phyloP scores from a whole-genome alignment of 169 alveolate genomes.

The Perkinsus olseni region DNA sequence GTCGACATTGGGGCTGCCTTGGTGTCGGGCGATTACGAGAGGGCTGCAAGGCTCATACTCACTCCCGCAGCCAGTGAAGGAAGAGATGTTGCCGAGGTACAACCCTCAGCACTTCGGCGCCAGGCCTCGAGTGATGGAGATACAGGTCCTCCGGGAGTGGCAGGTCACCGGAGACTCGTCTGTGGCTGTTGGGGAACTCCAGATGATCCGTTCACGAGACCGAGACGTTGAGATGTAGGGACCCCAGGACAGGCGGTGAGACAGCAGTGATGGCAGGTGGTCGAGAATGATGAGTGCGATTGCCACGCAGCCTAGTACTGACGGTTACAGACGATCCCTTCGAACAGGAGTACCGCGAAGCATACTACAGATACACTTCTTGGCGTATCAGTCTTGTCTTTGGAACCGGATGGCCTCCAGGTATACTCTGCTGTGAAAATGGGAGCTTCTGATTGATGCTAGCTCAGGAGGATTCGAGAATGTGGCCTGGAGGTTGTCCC shows the following conservation, averaged over 20 bases:
- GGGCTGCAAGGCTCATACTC: not conserved
- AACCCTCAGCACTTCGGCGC: not conserved
- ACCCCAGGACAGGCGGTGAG: not conserved
- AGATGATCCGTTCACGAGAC: not conserved
- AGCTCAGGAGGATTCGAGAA: not conserved
- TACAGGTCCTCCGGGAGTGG: not conserved
- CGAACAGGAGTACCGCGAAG: not conserved
- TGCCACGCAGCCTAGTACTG: not conserved
- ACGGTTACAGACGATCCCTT: not conserved
- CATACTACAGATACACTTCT: not conserved
- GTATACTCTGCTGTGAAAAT: too few species aligned
- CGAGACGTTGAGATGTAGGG: not conserved
- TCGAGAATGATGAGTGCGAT: not conserved
- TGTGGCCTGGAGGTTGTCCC: not conserved
- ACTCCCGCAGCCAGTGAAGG: not conserved
- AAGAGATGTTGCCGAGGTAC: not conserved
- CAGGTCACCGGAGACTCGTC: not conserved
- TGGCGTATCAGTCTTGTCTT: not conserved
- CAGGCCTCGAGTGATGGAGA: not conserved
- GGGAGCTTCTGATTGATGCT: too few species aligned
- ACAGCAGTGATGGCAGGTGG: not conserved
- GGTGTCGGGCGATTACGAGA: not conserved
- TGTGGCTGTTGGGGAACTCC: not conserved
- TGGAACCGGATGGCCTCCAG: not conserved
- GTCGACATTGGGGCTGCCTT: not conserved